Base-by-base conservation (phyloP, 148 eudicot genomes). In the Rhododendron simsii region DNA sequence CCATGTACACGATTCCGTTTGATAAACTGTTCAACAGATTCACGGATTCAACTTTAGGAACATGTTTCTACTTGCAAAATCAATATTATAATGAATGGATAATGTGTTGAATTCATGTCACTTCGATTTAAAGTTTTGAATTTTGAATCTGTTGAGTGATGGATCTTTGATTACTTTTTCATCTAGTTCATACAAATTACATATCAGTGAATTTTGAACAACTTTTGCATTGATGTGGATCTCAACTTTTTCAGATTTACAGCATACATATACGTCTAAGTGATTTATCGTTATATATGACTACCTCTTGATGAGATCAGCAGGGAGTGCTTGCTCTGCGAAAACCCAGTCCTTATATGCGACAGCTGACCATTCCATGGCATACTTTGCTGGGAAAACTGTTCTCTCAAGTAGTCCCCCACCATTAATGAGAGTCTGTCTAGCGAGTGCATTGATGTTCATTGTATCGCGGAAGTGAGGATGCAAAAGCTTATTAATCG, bases 381-480 rank as follows among this genome's bases (percentile, higher is more conserved):
- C 85, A 89, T 90, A 94, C 82, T 89, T 91, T 23, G 87, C 87
- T 28, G 93, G 94, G 81, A 90, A 94, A 28, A 94, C 92, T n/a
- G 98, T 92, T 55, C 65, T 88, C 89, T 96, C 98, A 76, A 96
- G 90, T 65, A 93, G 86, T 45, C 98, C 98, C 55, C 88, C 92
- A 15, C 92, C 95, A 86, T 94, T 93, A 26, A 96, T 91, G 48
- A 93, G 93, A n/a, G 89, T 85, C 85, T 94, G 98, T 26, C 98
- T 86, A 73, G 91, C 96, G 9, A 93, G 69, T 10, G 96, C 96
- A 63, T 96, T 96, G 37, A 94, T 87, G 74, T 90, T 87, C 96
- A 96, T 94, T 35, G 98, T 96, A 71, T 96, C 93, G 3, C 92
- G 91, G 85, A 93, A 94, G 83, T 96, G 98, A 84, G 98, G 98